Percentiles rank a stretch among this genome's conserved stretches.
phyloP scores from a whole-genome alignment of 768 basidiomycete genomes.

The Ramaria sp. region DNA sequence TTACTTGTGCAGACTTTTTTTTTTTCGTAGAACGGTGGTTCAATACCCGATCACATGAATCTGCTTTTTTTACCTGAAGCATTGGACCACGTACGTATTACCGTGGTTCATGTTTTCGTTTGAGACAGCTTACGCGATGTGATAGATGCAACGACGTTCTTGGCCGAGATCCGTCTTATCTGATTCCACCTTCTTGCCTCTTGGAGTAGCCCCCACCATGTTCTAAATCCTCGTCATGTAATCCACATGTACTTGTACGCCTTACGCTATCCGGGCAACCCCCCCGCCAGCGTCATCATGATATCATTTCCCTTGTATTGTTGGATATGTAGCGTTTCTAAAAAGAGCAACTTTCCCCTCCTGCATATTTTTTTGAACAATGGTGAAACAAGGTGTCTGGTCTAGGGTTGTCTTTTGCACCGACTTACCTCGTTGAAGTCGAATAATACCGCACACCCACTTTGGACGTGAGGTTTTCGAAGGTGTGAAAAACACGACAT shows the following conservation, averaged over 20 bases:
- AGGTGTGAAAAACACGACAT: slow-evolving; percentile 9
- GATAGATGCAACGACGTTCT: slow-evolving; percentile 38
- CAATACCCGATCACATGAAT: slow-evolving; percentile 69
- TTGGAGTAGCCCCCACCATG: slow-evolving; percentile 34
- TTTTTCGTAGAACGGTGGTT: slow-evolving; percentile 32
- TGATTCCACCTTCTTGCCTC: slow-evolving; percentile 44
- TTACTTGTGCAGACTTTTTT: slow-evolving; percentile 5
- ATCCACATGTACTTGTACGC: background rate
- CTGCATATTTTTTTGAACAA: background rate
- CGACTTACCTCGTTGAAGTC: background rate
- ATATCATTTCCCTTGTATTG: background rate
- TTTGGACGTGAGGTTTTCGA: slow-evolving; percentile 4
- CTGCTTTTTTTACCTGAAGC: slow-evolving; percentile 49
- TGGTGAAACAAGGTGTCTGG: background rate
- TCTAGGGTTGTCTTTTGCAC: background rate
- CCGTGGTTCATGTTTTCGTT: background rate
- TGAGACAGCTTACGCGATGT: background rate
- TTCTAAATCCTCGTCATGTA: background rate
- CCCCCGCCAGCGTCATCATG: background rate
- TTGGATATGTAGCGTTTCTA: background rate
- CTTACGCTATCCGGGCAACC: background rate
- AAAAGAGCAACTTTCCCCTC: background rate
- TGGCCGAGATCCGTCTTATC: slow-evolving; percentile 40
- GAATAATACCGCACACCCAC: background rate
- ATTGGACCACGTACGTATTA: slow-evolving; percentile 41